Conservation (phyloP, 306 rosid genomes). For the Pyrus pyrifolia region DNA sequence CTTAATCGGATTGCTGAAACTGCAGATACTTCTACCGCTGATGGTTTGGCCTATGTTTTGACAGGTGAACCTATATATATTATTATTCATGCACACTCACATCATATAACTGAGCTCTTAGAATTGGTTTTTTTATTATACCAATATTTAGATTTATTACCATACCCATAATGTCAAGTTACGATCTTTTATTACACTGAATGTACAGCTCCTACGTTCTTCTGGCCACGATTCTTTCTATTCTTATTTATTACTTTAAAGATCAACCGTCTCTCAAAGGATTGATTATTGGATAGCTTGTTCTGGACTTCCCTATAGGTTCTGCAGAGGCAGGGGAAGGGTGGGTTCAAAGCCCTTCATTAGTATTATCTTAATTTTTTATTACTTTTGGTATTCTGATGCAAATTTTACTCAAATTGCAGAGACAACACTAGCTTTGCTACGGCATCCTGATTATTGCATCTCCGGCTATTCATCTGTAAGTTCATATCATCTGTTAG, state of each 20-base stretch:
- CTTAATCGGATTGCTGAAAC: constrained; percentile 81
- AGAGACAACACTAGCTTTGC: constrained; percentile 92
- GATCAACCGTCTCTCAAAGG: no score
- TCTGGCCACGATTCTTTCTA: no score
- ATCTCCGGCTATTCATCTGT: constrained; percentile 88
- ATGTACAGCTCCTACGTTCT: no score
- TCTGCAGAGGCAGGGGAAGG: no score
- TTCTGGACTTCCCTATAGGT: no score
- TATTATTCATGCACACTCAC: background rate
- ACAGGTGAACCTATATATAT: constrained; percentile 49
- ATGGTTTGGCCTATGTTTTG: constrained; percentile 75
- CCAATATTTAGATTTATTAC: background rate
- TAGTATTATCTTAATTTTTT: background rate
- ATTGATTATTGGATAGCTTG: no score
- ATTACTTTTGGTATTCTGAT: constrained; percentile 6
- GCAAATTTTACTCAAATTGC: constrained; percentile 18
- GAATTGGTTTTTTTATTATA: background rate
- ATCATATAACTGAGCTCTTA: background rate
- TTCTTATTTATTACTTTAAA: no score
- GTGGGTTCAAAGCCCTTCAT: no score
- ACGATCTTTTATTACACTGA: background rate
- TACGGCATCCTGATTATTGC: constrained; percentile 89
- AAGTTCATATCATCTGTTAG: constrained; percentile 38
- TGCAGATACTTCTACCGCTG: constrained; percentile 82
- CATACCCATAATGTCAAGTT: background rate